Evolutionary conservation across 2,329 filamentous ascomycete species (phyloP).

Genomic region (Exophiala viscosa): DNA sequence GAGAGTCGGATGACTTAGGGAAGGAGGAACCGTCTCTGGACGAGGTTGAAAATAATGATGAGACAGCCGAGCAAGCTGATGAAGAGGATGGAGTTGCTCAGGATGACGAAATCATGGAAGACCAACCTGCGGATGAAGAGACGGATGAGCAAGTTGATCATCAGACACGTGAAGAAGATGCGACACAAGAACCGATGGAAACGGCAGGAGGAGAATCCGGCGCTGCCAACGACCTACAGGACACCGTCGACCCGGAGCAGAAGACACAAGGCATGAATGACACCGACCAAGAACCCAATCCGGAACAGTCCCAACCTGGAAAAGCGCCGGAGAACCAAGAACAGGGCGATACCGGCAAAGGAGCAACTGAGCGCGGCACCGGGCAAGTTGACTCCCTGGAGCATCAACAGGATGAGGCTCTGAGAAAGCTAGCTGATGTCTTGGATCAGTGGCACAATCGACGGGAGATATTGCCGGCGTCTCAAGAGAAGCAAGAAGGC

Average conservation of each 20-base stretch:
- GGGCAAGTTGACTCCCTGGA: conserved; percentile 25
- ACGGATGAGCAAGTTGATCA: conserved; percentile 34
- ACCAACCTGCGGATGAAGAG: conserved; percentile 37
- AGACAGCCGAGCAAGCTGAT: conserved; percentile 32
- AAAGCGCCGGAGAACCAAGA: conserved; percentile 24
- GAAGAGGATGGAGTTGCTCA: conserved; percentile 37
- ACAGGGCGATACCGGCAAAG: conserved; percentile 22
- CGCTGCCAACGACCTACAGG: conserved; percentile 40
- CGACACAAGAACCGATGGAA: conserved; percentile 45
- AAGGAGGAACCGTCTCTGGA: conserved; percentile 28
- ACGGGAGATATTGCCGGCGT: conserved; percentile 68
- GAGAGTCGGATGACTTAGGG: conserved; percentile 33
- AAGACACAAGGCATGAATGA: conserved; percentile 23
- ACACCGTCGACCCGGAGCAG: conserved; percentile 36
- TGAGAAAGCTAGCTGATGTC: conserved; percentile 91
- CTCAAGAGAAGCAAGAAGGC: conserved; percentile 51
- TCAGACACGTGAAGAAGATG: conserved; percentile 33
- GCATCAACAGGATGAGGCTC: conserved; percentile 60
- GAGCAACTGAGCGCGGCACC: conserved; percentile 22
- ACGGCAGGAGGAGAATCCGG: conserved; percentile 44
- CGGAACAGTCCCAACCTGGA: conserved; percentile 22
- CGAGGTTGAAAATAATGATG: conserved; percentile 32
- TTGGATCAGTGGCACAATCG: conserved; percentile 92
- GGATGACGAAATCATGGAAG: conserved; percentile 31
- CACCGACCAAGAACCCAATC: conserved; percentile 21